Percentiles rank a stretch among this genome's conserved stretches.
Evolutionary conservation across 2,329 filamentous ascomycete genomes (phyloP).

Genomic region (Thielaviopsis euricoi): DNA sequence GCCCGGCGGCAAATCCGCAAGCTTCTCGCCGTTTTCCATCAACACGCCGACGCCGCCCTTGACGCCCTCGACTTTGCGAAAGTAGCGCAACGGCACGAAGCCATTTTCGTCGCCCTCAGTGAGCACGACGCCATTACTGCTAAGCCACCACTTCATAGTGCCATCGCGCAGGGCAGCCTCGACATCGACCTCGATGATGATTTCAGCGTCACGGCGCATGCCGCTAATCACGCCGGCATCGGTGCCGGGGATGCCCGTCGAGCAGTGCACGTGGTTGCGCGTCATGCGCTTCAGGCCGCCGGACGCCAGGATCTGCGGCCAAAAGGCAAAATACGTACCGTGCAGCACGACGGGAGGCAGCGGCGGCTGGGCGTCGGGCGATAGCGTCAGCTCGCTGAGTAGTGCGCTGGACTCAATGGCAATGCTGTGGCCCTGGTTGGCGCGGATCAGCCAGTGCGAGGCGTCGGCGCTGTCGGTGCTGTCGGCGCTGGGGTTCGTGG

Average conservation of each 20-base stretch:
- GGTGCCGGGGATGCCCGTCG: constrained; percentile 45
- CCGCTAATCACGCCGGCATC: constrained; percentile 47
- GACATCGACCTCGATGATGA: constrained; percentile 65
- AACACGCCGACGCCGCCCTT: constrained; percentile 44
- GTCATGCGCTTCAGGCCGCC: constrained; percentile 71
- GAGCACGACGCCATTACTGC: constrained; percentile 62
- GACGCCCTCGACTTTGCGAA: constrained; percentile 52
- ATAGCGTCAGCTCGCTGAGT: constrained; percentile 47
- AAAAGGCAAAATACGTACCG: constrained; percentile 74
- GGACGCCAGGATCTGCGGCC: constrained; percentile 53
- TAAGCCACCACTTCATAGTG: constrained; percentile 56
- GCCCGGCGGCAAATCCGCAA: constrained; percentile 47
- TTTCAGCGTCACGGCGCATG: constrained; percentile 62
- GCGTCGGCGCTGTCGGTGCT: constrained; percentile 29
- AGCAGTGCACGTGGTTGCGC: constrained; percentile 81
- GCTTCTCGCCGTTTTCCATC: constrained; percentile 52
- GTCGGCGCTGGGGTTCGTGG: constrained; percentile 15
- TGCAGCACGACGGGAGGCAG: constrained; percentile 60
- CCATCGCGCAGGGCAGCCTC: constrained; percentile 43
- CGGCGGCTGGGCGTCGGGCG: constrained; percentile 26
- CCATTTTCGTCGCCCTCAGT: constrained; percentile 43
- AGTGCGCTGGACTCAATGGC: constrained; percentile 53
- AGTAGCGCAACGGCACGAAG: constrained; percentile 48
- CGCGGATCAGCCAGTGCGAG: constrained; percentile 68
- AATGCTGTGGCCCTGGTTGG: constrained; percentile 88